phyloP scores from a whole-genome alignment of 1,284 basidiomycete genomes.

The Heterobasidion occidentale region DNA sequence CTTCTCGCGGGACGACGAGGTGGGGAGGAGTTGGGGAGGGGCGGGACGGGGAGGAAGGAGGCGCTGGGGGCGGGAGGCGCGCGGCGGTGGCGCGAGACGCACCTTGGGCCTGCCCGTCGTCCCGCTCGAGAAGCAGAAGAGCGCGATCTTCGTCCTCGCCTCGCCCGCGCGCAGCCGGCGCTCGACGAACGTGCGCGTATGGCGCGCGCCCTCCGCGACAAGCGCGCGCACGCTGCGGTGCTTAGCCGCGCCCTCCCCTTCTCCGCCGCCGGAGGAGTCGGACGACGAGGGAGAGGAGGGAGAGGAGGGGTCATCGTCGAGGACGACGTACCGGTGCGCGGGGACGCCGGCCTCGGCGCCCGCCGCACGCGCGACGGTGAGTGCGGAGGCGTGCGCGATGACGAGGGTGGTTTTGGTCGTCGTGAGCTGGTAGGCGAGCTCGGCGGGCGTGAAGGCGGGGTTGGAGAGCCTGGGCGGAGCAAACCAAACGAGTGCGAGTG shows the following conservation, averaged over 20 bases:
- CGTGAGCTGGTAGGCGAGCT: slow-evolving; percentile 5
- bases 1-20: background rate
- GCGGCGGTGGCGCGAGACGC: background rate
- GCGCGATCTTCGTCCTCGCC: slow-evolving; percentile 60
- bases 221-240: slow-evolving; percentile 41
- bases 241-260: background rate
- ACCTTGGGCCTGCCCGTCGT: slow-evolving; percentile 76
- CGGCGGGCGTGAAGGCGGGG: slow-evolving; percentile 40
- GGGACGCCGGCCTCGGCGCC: slow-evolving; percentile 2
- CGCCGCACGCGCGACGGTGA: slow-evolving; percentile 3
- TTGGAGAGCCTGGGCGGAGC: slow-evolving; percentile 40
- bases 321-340: background rate
- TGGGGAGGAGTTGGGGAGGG: too few relatives aligned
- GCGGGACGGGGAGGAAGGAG: too few relatives aligned
- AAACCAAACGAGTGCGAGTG: background rate
- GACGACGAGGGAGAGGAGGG: background rate
- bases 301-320: background rate
- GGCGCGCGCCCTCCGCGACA: slow-evolving; percentile 41
- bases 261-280: background rate
- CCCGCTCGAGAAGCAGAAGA: slow-evolving; percentile 73
- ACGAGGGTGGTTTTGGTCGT: background rate
- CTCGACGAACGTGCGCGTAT: slow-evolving; percentile 34
- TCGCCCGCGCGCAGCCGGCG: slow-evolving; percentile 55
- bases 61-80: too few relatives aligned
- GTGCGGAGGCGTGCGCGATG: slow-evolving; percentile 3